Conservation (phyloP, 257 asterid species). For the Plantago major region DNA sequence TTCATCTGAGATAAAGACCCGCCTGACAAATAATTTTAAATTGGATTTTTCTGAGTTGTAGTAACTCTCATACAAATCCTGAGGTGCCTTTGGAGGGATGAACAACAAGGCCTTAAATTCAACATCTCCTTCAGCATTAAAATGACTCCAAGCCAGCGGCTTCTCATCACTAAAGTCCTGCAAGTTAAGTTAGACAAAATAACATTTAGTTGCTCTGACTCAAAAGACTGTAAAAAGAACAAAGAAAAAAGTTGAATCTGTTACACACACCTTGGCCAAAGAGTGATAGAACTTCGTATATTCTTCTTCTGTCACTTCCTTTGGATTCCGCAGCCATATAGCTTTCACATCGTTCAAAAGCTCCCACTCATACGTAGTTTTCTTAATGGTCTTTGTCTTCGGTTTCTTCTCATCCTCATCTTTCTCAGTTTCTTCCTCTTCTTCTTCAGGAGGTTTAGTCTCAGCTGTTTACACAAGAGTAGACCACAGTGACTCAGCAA, state of each 20-base stretch:
- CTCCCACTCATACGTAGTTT: slow-evolving; percentile 80
- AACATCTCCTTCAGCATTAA: slow-evolving; percentile 91
- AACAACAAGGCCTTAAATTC: slow-evolving; percentile 84
- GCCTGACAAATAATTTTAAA: slow-evolving; percentile 68
- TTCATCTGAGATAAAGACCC: slow-evolving; percentile 90
- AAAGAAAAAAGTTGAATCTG: neutral
- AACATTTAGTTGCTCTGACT: neutral
- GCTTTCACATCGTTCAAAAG: slow-evolving; percentile 86
- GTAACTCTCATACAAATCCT: slow-evolving; percentile 83
- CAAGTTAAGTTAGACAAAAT: slow-evolving; percentile 7
- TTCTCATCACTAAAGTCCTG: slow-evolving; percentile 85
- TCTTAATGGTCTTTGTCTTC: slow-evolving; percentile 67
- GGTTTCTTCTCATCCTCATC: slow-evolving; percentile 71
- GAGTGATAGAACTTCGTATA: slow-evolving; percentile 74
- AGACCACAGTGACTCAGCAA: slow-evolving; percentile 16
- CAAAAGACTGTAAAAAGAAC: neutral
- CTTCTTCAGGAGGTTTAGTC: slow-evolving; percentile 56
- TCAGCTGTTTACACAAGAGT: slow-evolving; percentile 50
- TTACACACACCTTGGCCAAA: slow-evolving; percentile 56
- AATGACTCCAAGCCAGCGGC: slow-evolving; percentile 88
- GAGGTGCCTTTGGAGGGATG: slow-evolving; percentile 93
- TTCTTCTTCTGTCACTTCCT: slow-evolving; percentile 89
- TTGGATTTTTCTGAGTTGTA: slow-evolving; percentile 78
- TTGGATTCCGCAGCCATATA: slow-evolving; percentile 82
- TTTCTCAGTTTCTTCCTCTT: slow-evolving; percentile 59